Base-by-base conservation (phyloP, 208 protist species). In the Blechomonas ayalai region DNA sequence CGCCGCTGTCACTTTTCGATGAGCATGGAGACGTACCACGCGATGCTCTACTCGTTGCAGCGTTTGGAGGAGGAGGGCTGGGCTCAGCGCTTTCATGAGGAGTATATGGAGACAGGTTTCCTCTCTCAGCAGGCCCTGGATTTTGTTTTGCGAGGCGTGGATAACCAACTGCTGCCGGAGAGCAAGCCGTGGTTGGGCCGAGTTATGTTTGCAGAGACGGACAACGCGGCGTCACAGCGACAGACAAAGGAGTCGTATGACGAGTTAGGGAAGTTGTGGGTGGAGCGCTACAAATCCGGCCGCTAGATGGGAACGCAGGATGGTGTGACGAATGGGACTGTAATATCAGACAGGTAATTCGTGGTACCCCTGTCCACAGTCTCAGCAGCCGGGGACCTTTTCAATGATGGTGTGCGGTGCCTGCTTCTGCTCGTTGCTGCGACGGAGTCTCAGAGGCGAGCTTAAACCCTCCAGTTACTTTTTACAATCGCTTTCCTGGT, bases 41-140 rank as follows among this genome's bases (percentile, higher is more conserved):
- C 82, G n/a, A 95, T 95, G 87, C 53, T 95, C 39, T 95, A 89
- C 58, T 90, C 81, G 4, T 62, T 95, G 42, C 87, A 92, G 73
- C 67, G 82, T 3, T 66, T 95, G 13, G 82, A 92, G 54, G 87
- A 95, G 44, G 82, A 95, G 57, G 79, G 78, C 3, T 95, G 82
- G 81, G 87, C 74, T 3, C 43, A 75, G 42, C 79, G 72, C 15
- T 92, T 92, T 52, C 65, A 65, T 46, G 73, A 85, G 22, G 82
- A 95, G 51, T 70, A 67, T 53, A 23, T n/a, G 27, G 32, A 48
- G 48, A 48, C 37, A 16, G 61, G 45, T 24, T 36, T 18, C 19
- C 23, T 78, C 3, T 82, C 81, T 0, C 75, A 90, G 51, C 81
- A 88, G 73, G 87, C 87, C 36, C 63, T 95, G 26, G 81, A 92